Evolutionary conservation across 768 basidiomycete species (phyloP), one percentile per base, ranked within the genome.

Genomic region (Auricularia sp.): DNA sequence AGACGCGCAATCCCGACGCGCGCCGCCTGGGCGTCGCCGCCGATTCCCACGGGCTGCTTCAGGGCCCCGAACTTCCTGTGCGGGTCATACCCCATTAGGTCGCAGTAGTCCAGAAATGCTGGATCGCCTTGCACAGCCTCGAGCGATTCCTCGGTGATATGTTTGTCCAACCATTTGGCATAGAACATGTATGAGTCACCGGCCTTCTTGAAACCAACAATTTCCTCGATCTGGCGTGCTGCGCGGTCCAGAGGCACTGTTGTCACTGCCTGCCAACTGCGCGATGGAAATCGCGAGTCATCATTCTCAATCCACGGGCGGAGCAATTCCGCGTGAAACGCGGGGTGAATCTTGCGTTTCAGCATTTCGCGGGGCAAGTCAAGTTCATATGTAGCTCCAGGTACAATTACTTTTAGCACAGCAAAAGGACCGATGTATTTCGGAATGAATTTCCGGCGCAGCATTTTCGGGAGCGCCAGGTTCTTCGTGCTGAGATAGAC

Each of bases 381-480:
- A n/a, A 74, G 66, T 1, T 66, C 67, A 64, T 73, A 74, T 2
- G 65, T 51, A 3, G 69, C 68, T 64, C 67, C 0, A 69, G 68
- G 21, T 65, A 21, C 1, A 66, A 67, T 18, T 67, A 51, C 65
- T 1, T 3, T 42, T 0, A 70, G 1, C 0, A 80, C 71, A 2
- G 67, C 61, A 62, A 72, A 80, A 0, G 78, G 80, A 5, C 80
- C 77, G 12, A 80, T 69, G 63, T 67, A 79, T 39, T 74, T 75
- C 0, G 76, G 79, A 0, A 71, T 29, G 0, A 81, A 67, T 59
- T 79, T 80, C 3, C 67, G 23, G 0, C 76, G 76, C 3, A 72
- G 53, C 6, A 71, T 73, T 36, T 74, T 75, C 2, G 74, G 77
- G 8, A 78, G 35, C 1, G 65, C 56, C 0, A 81, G 65, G 64